Evolutionary conservation across 2,329 filamentous ascomycete genomes (phyloP), one percentile per base, ranked within the genome.

Genomic region (Aspergillus sp.): DNA sequence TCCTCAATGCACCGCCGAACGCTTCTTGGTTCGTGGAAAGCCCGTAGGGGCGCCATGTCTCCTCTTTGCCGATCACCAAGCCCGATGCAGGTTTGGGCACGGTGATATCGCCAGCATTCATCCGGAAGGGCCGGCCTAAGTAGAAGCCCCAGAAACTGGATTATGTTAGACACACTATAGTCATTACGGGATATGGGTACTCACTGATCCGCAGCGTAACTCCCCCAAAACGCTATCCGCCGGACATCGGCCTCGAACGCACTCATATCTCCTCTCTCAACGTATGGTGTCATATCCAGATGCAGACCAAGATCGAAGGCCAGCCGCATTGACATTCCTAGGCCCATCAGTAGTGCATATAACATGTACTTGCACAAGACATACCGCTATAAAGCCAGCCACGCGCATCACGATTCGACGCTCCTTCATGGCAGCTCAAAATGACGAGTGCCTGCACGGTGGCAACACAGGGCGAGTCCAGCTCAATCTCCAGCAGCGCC

Each of bases 391-490:
- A 80, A 6, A 81, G 66, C 79, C 78, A 81, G 6, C 77, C 77
- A 43, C 79, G 71, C 7, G 77, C 72, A 60, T 79, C 77, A 9
- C 76, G 59, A 30, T 72, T 22, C 64, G 72, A 59, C 63, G 71
- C 13, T 71, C 78, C 73, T 56, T 82, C 80, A 52, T 77, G 73
- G 17, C 72, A 70, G 48, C 78, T 79, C 17, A 82, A 64, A 28
- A 82, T 70, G 0, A 79, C 71, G 53, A 82, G 67, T 7, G 79
- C 77, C 50, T 82, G 80, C 5, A 79, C 72, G 8, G 79, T 81
- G 13, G 79, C 77, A 6, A 82, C 69, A 31, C 70, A 75, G 1
- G 80, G 80, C 13, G 66, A 75, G 53, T 81, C 80, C 25, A 82
- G 66, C 60, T 82, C 79, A 5, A 77, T 71, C 31, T 82, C 79